A percentile compares a stretch with the other conserved stretches of the same genome.
These are phyloP conservation scores for Blastomyces percursus DNA, from an alignment of 2,329 filamentous ascomycete genomes.

Conservation along the genomic window DNA sequence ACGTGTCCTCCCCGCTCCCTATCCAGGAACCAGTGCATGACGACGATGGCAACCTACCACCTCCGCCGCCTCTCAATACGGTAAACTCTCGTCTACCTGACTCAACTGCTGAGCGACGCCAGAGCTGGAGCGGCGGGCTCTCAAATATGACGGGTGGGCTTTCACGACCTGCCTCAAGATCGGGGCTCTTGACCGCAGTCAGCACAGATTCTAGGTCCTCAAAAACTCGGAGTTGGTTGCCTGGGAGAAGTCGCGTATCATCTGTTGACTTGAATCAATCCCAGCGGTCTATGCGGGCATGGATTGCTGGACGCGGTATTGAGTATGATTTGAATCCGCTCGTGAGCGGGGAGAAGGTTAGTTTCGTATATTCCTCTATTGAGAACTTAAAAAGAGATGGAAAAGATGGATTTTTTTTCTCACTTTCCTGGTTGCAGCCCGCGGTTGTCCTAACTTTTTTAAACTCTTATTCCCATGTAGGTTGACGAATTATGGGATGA, in stretches of 20 bases:
- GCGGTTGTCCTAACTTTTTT: neutral
- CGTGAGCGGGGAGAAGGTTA: conserved; percentile 42
- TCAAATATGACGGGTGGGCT: conserved; percentile 27
- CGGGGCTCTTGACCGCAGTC: conserved; percentile 22
- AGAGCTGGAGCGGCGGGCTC: conserved; percentile 24
- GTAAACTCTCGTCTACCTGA: conserved; percentile 29
- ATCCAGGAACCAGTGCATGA: conserved; percentile 13
- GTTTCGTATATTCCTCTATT: conserved; percentile 11
- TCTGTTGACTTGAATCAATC: conserved; percentile 23
- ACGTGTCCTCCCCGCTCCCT: conserved; percentile 17
- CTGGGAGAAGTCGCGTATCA: conserved; percentile 27
- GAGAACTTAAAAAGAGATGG: too few species aligned
- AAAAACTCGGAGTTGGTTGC: conserved; percentile 37
- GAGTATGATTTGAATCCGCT: conserved; percentile 45
- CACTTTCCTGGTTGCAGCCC: neutral
- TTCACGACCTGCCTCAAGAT: conserved; percentile 24
- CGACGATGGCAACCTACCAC: conserved; percentile 19
- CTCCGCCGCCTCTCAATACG: conserved; percentile 31
- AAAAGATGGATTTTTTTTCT: neutral
- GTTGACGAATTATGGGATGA: conserved; percentile 51
- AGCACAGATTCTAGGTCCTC: conserved; percentile 13
- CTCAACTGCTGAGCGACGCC: conserved; percentile 29
- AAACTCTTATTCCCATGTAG: neutral
- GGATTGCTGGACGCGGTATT: conserved; percentile 49
- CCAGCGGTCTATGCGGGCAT: conserved; percentile 37